These are phyloP conservation scores for Populus davidiana DNA, from an alignment of 345 rosid genomes.

Conservation along the genomic window DNA sequence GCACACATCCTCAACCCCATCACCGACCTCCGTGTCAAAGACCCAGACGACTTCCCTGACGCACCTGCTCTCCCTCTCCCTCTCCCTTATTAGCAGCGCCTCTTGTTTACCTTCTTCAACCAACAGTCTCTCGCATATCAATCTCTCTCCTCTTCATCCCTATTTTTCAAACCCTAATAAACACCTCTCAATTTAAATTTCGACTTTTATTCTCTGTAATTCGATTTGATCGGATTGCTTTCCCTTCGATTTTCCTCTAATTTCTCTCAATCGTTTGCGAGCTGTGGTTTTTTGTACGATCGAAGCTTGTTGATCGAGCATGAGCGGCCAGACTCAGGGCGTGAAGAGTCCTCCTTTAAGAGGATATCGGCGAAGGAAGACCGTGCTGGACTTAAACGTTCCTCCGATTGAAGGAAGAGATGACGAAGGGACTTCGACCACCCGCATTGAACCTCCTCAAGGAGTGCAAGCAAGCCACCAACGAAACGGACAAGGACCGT, in stretches of 20 bases:
- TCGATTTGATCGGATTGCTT: not conserved
- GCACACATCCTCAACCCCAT: not conserved
- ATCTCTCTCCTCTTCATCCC: no score
- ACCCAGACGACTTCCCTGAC: not conserved
- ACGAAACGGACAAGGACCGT: conserved; percentile 20
- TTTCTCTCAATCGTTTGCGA: not conserved
- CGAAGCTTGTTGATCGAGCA: conserved; percentile 15
- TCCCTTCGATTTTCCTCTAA: not conserved
- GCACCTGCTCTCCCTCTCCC: no score
- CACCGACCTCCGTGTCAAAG: conserved; percentile 18
- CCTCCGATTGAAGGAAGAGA: conserved; percentile 54
- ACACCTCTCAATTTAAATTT: no score
- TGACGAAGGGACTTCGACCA: conserved; percentile 52
- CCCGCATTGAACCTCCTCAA: conserved; percentile 22
- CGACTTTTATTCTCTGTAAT: no score
- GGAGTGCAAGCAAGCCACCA: conserved; percentile 18
- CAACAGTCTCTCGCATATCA: no score
- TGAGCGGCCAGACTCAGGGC: conserved; percentile 42
- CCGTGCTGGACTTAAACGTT: conserved; percentile 43
- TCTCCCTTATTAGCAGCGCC: no score
- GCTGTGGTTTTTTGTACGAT: not conserved
- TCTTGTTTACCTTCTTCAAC: no score
- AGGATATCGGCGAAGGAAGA: conserved; percentile 55
- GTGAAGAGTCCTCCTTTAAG: conserved; percentile 37
- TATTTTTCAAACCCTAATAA: no score